Evolutionary conservation across 2,329 filamentous ascomycete genomes (phyloP).

Genomic region (Corinectria fuckeliana): DNA sequence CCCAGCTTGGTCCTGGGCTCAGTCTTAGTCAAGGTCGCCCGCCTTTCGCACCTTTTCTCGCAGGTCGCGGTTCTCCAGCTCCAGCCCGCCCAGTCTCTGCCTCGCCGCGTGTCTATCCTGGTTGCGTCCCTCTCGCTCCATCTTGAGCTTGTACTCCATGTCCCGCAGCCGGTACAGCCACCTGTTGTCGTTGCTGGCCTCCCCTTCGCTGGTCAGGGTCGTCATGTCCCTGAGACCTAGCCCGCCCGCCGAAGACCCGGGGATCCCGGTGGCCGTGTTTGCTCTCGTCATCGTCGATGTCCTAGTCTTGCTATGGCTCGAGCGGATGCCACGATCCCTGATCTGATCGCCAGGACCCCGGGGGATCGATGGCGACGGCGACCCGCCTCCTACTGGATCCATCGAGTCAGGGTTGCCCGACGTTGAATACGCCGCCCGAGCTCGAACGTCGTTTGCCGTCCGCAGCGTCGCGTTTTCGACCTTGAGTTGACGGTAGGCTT

Average conservation of each 20-base stretch:
- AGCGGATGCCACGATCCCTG: conserved; percentile 47
- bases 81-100: conserved; percentile 78
- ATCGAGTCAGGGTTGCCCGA: conserved; percentile 47
- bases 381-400: conserved; percentile 46
- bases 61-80: conserved; percentile 75
- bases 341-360: conserved; percentile 58
- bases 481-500: conserved; percentile 68
- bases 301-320: conserved; percentile 40
- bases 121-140: conserved; percentile 84
- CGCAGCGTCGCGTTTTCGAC: conserved; percentile 74
- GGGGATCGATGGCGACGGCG: conserved; percentile 60
- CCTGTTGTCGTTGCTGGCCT: conserved; percentile 64
- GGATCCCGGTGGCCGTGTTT: conserved; percentile 38
- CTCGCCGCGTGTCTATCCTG: conserved; percentile 85
- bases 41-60: conserved; percentile 63
- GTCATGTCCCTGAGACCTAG: conserved; percentile 40
- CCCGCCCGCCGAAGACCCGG: conserved; percentile 34
- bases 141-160: conserved; percentile 85
- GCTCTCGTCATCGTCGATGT: conserved; percentile 43
- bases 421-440: conserved; percentile 52
- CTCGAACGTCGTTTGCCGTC: conserved; percentile 65
- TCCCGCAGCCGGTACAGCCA: conserved; percentile 89
- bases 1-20: conserved; percentile 12
- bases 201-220: conserved; percentile 31
- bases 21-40: conserved; percentile 34